Conservation (phyloP, 495 filamentous ascomycete species). For the Annulohypoxylon moriforme region DNA sequence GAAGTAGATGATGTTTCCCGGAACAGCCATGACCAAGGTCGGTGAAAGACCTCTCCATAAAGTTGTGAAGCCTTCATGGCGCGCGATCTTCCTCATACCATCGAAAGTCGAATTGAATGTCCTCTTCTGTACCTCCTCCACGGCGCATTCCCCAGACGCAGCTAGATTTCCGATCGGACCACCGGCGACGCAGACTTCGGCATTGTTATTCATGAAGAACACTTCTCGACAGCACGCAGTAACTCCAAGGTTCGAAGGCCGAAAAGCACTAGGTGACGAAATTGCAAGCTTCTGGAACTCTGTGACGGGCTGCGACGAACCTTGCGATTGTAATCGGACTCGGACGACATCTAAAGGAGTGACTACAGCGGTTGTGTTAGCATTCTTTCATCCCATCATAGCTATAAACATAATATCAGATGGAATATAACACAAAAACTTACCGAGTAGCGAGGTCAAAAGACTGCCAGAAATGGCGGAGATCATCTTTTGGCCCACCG, state of each 20-base stretch:
- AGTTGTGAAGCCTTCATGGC: slow-evolving; percentile 86
- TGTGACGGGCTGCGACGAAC: slow-evolving; percentile 55
- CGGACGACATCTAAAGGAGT: slow-evolving; percentile 97
- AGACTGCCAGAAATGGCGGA: slow-evolving; percentile 92
- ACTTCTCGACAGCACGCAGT: slow-evolving; percentile 97
- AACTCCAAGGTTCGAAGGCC: slow-evolving; percentile 83
- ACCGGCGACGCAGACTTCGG: slow-evolving; percentile 78
- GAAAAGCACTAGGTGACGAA: slow-evolving; percentile 67
- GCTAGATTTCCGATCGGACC: slow-evolving; percentile 51
- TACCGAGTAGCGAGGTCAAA: slow-evolving; percentile 89
- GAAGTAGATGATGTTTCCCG: slow-evolving; percentile 97
- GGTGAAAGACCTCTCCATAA: slow-evolving; percentile 94
- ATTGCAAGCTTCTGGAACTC: slow-evolving; percentile 57
- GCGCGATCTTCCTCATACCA: slow-evolving; percentile 93
- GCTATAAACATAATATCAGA: background rate
- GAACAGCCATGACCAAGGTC: slow-evolving; percentile 92
- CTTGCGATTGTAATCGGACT: slow-evolving; percentile 90
- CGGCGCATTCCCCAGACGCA: slow-evolving; percentile 75
- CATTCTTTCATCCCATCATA: background rate
- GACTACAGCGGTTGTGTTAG: slow-evolving; percentile 64
- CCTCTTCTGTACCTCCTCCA: slow-evolving; percentile 83
- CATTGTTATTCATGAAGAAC: slow-evolving; percentile 91
- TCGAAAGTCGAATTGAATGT: slow-evolving; percentile 93
- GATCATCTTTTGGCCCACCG: slow-evolving; percentile 88
- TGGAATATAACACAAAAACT: slow-evolving; percentile 34